Conservation (phyloP, 805 yeast genomes). For the Starmerella powellii region DNA sequence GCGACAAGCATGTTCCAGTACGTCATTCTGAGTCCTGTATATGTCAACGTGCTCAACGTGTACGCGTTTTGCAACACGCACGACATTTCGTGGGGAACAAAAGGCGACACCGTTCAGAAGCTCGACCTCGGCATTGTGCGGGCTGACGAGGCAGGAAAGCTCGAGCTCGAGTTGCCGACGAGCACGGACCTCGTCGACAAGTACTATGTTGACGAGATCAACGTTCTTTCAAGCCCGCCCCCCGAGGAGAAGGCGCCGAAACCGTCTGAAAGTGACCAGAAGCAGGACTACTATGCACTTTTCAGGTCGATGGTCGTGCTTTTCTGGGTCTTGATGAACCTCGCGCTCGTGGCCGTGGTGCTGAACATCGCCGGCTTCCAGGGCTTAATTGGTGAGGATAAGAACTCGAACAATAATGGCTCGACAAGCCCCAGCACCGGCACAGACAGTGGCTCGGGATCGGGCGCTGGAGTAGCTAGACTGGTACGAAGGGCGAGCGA, state of each 20-base stretch:
- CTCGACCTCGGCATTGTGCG: slow-evolving; percentile 78
- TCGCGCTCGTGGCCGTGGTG: slow-evolving; percentile 69
- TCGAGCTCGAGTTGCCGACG: slow-evolving; percentile 64
- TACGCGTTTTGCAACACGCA: slow-evolving; percentile 94
- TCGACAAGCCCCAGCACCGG: slow-evolving; percentile 15
- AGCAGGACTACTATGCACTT: slow-evolving; percentile 77
- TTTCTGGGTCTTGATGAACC: slow-evolving; percentile 79
- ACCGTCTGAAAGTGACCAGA: slow-evolving; percentile 38
- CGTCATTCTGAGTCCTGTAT: slow-evolving; percentile 71
- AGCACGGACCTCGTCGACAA: slow-evolving; percentile 65
- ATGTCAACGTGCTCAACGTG: slow-evolving; percentile 79
- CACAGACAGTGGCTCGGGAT: not conserved
- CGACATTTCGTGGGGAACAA: slow-evolving; percentile 96
- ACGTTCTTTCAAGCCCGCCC: slow-evolving; percentile 36
- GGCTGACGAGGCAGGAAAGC: slow-evolving; percentile 50
- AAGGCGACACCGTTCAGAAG: slow-evolving; percentile 56
- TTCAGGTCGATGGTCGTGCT: slow-evolving; percentile 81
- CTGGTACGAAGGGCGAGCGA: slow-evolving; percentile 1
- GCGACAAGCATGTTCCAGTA: slow-evolving; percentile 78
- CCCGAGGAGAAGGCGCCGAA: slow-evolving; percentile 28
- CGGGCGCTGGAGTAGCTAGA: not conserved
- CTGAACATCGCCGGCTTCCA: slow-evolving; percentile 68
- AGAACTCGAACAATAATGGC: slow-evolving; percentile 26
- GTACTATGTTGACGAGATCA: slow-evolving; percentile 53
- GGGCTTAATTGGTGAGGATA: slow-evolving; percentile 26